Evolutionary conservation across 2,329 filamentous ascomycete species (phyloP), one percentile per base, ranked within the genome.

Genomic region (Teratosphaeria gauchensis): DNA sequence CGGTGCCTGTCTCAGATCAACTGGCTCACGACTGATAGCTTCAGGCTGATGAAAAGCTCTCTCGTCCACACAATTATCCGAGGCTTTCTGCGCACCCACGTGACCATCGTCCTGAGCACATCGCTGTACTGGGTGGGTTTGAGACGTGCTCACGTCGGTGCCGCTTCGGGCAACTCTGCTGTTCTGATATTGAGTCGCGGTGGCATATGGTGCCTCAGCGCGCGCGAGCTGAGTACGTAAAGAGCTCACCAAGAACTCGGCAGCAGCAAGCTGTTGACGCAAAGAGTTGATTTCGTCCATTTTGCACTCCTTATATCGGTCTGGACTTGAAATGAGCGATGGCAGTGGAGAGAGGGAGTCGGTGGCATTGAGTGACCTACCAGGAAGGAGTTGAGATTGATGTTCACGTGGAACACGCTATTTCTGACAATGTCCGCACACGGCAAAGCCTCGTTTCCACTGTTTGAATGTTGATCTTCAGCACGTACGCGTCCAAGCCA

Each of bases 251-350:
- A 57, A 24, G 24, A 57, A 57, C 32, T 57, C 35, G 12, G 55
- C 55, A 28, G 55, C 55, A 12, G 21, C 14, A 24, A 57, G 55
- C 53, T 57, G 55, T 35, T 57, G 55, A 21, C 55, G 55, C 19
- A 57, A n/a, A 11, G 55, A 57, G 31, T 57, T 30, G 55, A 57
- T 57, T 46, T 57, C 46, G 31, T 57, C 55, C 55, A 57, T 57
- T 12, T 24, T 9, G 16, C 55, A 4, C 9, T 42, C 35, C 35
- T 0, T 5, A 42, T 9, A 16, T 1, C 35, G 35, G n/a, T 56
- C 32, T 53, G 12, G 24, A 14, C n/a, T 56, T 8, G 21, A 42
- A 4, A 56, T 30, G 3, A 31, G 16, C 11, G 55, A 30, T 56
- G 42, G 55, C 30, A 56, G 28, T 38, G 14, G 35, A 35, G 31